phyloP scores from a whole-genome alignment of 768 basidiomycete species.

The Gymnopilus dilepis region DNA sequence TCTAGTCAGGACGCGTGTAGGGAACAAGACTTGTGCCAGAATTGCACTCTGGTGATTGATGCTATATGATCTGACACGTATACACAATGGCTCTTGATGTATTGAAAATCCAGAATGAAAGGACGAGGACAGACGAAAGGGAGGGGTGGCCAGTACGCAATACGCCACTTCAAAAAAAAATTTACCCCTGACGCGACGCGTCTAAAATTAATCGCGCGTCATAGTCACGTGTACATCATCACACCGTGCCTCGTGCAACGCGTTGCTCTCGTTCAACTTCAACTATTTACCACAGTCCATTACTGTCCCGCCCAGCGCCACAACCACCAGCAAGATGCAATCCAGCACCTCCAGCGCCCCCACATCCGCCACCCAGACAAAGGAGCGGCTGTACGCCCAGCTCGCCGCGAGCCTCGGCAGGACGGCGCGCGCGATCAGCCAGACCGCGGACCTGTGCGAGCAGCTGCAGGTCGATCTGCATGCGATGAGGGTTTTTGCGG shows the following conservation, averaged over 20 bases:
- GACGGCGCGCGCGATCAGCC: conserved; percentile 69
- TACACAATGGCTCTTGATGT: too few species aligned
- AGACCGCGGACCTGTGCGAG: conserved; percentile 80
- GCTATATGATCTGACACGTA: too few species aligned
- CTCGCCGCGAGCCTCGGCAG: conserved; percentile 70
- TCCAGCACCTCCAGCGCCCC: conserved; percentile 33
- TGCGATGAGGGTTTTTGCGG: conserved; percentile 80
- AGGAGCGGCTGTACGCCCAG: conserved; percentile 82
- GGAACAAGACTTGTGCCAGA: too few species aligned
- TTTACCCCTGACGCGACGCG: neutral
- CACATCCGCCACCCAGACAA: conserved; percentile 74
- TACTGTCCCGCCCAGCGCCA: neutral
- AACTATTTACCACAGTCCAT: neutral
- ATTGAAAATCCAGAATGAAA: too few species aligned
- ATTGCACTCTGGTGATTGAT: too few species aligned
- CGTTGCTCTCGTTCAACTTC: neutral
- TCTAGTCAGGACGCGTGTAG: too few species aligned
- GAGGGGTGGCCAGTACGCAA: too few species aligned
- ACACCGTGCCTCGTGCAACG: neutral
- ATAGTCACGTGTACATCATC: neutral
- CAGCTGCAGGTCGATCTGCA: conserved; percentile 76
- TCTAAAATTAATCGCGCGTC: neutral
- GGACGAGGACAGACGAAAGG: too few species aligned
- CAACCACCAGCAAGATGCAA: neutral
- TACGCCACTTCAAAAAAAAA: too few species aligned